Evolutionary conservation across 441 rosid species (phyloP).

Genomic region (Rhodomyrtus psidioides): DNA sequence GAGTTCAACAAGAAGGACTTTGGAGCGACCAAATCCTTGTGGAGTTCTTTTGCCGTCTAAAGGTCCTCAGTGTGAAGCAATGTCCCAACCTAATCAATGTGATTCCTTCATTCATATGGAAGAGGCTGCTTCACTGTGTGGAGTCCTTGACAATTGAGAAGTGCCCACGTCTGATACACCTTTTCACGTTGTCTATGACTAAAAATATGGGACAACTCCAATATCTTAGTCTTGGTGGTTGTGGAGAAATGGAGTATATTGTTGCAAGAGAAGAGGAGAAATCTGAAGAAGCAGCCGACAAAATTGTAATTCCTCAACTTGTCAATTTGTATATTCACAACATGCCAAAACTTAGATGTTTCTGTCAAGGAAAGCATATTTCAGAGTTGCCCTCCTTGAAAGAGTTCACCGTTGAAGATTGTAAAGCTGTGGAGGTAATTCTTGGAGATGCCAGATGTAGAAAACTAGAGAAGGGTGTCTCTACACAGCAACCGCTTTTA

Average conservation of each 20-base stretch:
- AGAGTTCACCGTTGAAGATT: background rate
- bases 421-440: background rate
- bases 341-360: background rate
- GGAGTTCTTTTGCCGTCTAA: background rate
- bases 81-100: background rate
- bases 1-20: background rate
- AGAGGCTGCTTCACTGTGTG: accelerated
- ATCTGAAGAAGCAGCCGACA: accelerated
- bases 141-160: background rate
- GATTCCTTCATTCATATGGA: accelerated
- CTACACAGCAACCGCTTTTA: accelerated
- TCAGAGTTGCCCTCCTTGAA: background rate
- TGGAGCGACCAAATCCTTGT: accelerated
- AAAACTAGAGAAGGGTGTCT: accelerated
- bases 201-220: background rate
- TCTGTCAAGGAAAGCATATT: accelerated
- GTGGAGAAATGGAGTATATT: background rate
- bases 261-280: accelerated
- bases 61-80: background rate
- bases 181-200: accelerated
- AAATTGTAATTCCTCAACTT: background rate
- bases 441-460: background rate
- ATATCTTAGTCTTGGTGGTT: accelerated
- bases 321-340: background rate
- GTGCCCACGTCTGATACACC: accelerated